These are phyloP conservation scores for Exophiala phaeomuriformis DNA, from an alignment of 2,329 filamentous ascomycete species.

Conservation along the genomic window DNA sequence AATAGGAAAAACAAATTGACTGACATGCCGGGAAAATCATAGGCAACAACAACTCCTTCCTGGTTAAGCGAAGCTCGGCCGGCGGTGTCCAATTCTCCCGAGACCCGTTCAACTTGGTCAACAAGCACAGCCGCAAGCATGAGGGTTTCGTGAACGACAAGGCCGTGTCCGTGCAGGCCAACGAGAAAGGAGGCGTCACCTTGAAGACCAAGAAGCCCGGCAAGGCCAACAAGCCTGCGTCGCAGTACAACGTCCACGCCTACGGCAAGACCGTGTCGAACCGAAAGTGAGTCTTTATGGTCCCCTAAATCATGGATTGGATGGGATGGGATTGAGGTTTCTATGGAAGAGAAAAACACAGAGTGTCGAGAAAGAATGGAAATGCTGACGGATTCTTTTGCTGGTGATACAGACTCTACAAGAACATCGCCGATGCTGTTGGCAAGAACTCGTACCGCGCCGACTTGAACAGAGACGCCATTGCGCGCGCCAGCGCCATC, in stretches of 20 bases:
- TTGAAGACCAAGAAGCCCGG: constrained; percentile 75
- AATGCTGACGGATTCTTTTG: constrained; percentile 21
- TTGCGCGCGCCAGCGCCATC: constrained; percentile 81
- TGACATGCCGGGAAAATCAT: constrained; percentile 17
- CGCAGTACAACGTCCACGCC: constrained; percentile 56
- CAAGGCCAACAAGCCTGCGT: constrained; percentile 64
- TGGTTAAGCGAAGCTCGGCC: constrained; percentile 76
- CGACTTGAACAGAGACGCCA: constrained; percentile 68
- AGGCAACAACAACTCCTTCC: constrained; percentile 85
- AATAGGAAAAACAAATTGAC: background rate
- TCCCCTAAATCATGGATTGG: background rate
- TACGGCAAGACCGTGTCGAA: constrained; percentile 66
- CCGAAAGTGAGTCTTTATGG: constrained; percentile 61
- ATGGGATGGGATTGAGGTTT: background rate
- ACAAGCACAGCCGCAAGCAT: constrained; percentile 88
- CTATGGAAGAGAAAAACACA: too few relatives aligned
- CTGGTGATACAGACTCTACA: constrained; percentile 63
- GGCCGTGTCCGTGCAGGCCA: constrained; percentile 70
- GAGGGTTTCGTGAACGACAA: constrained; percentile 90
- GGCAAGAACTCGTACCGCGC: constrained; percentile 80
- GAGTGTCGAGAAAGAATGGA: background rate
- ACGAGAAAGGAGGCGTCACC: constrained; percentile 70
- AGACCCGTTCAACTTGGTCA: constrained; percentile 87
- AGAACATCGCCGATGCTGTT: constrained; percentile 71
- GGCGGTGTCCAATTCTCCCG: constrained; percentile 86